These are phyloP conservation scores for Aspergillus flavus DNA, from an alignment of 2,329 filamentous ascomycete genomes.

Conservation along the genomic window DNA sequence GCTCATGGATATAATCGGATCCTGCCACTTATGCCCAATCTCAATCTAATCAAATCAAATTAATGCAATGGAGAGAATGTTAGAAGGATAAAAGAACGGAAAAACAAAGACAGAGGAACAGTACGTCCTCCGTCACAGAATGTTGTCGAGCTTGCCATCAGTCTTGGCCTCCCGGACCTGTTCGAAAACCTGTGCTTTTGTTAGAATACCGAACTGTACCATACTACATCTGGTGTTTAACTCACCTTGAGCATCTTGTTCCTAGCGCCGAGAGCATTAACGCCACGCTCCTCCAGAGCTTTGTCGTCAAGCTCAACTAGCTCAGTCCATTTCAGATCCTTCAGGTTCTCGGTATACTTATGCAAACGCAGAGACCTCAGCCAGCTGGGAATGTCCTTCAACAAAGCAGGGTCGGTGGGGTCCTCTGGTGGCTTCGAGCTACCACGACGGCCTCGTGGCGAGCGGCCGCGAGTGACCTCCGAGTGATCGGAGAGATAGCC, in stretches of 20 bases:
- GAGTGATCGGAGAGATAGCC: slow-evolving; percentile 94
- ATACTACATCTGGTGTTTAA: slow-evolving; percentile 12
- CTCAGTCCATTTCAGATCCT: slow-evolving; percentile 96
- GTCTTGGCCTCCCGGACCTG: slow-evolving; percentile 84
- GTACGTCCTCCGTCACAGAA: slow-evolving; percentile 25
- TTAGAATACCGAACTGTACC: neutral
- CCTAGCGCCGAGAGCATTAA: slow-evolving; percentile 90
- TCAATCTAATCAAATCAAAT: slow-evolving; percentile 30
- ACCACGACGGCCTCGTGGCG: slow-evolving; percentile 86
- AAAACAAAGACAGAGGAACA: slow-evolving; percentile 11
- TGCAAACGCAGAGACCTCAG: slow-evolving; percentile 90
- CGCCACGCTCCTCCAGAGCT: slow-evolving; percentile 86
- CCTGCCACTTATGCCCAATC: slow-evolving; percentile 30
- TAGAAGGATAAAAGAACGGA: slow-evolving; percentile 18
- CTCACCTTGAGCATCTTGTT: slow-evolving; percentile 95
- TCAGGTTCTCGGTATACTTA: slow-evolving; percentile 98
- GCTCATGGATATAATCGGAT: slow-evolving; percentile 29
- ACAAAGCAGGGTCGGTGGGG: slow-evolving; percentile 83
- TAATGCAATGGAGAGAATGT: slow-evolving; percentile 34
- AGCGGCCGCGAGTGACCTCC: slow-evolving; percentile 86
- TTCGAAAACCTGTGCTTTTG: slow-evolving; percentile 72
- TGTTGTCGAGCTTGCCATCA: slow-evolving; percentile 65
- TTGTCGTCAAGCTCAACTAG: slow-evolving; percentile 90
- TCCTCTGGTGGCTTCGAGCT: slow-evolving; percentile 98
- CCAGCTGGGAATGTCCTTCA: slow-evolving; percentile 96